Evolutionary conservation across 164 flowering plant genomes (phyloP).

Genomic region (Magnolia changhungtana): DNA sequence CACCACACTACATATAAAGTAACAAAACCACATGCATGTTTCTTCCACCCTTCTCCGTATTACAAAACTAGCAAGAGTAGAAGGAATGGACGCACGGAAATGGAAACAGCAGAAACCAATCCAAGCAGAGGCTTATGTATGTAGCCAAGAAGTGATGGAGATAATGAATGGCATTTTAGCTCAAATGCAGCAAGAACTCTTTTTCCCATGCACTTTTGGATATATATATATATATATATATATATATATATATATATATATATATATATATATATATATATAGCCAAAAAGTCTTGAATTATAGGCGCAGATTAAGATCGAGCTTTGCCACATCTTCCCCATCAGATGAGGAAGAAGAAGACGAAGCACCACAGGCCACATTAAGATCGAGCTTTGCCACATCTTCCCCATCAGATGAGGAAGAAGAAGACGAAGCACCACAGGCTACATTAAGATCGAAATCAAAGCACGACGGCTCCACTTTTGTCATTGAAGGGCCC

Average conservation of each 20-base stretch:
- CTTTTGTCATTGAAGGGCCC: background rate
- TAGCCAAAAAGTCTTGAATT: background rate
- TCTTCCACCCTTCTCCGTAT: background rate
- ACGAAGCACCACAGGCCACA: slow-evolving; percentile 4
- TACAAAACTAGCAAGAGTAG: too few relatives aligned
- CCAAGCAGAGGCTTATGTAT: too few relatives aligned
- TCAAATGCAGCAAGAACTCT: background rate
- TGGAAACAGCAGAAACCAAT: background rate
- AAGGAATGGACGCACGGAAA: background rate
- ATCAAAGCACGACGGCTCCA: background rate
- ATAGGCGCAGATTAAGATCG: slow-evolving; percentile 39
- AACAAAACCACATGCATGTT: background rate
- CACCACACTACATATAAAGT: background rate
- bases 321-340: slow-evolving; percentile 25
- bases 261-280: too few relatives aligned
- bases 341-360: slow-evolving; percentile 1
- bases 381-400: slow-evolving; percentile 22
- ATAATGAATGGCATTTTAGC: background rate
- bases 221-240: too few relatives aligned
- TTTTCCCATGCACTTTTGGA: background rate
- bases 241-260: too few relatives aligned
- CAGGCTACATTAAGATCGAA: slow-evolving; percentile 5
- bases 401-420: slow-evolving; percentile 14
- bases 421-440: slow-evolving; percentile 1
- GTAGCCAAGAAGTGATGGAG: background rate